Conservation (phyloP, 305 asterid species). For the Plantago coronopus region DNA sequence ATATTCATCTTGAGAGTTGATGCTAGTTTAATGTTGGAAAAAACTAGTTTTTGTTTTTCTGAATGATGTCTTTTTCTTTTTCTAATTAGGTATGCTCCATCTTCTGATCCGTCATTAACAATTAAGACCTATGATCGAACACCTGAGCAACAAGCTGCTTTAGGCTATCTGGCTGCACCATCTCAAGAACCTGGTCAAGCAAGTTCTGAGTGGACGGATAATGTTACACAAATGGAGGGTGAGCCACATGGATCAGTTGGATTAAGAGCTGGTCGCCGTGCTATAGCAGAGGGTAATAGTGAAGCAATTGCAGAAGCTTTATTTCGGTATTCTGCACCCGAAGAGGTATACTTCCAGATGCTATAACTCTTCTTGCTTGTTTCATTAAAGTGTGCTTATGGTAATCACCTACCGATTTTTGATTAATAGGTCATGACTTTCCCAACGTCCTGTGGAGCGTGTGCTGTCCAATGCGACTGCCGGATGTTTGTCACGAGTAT, state of each 20-base stretch:
- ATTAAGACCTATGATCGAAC: conserved; percentile 84
- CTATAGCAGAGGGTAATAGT: conserved; percentile 91
- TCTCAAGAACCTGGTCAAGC: conserved; percentile 43
- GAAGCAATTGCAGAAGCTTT: conserved; percentile 75
- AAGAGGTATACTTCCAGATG: conserved; percentile 59
- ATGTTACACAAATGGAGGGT: conserved; percentile 29
- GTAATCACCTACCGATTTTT: conserved; percentile 1
- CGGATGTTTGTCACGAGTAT: conserved; percentile 93
- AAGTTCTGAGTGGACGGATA: conserved; percentile 25
- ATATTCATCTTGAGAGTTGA: background rate
- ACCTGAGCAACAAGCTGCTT: conserved; percentile 66
- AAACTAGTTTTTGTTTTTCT: background rate
- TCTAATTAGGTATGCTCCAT: conserved; percentile 77
- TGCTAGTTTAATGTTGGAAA: background rate
- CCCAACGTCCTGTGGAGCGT: conserved; percentile 85
- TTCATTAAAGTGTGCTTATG: background rate
- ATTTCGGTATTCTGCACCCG: conserved; percentile 88
- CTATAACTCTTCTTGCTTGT: background rate
- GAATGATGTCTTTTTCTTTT: background rate
- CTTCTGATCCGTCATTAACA: conserved; percentile 71
- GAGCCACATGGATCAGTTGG: conserved; percentile 95
- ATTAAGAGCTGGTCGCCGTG: conserved; percentile 73
- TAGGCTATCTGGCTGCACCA: conserved; percentile 66
- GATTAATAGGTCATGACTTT: conserved; percentile 79
- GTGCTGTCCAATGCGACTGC: conserved; percentile 63